Evolutionary conservation across 495 filamentous ascomycete genomes (phyloP), one percentile per base, ranked within the genome.

Genomic region (Trypethelium eluteriae): DNA sequence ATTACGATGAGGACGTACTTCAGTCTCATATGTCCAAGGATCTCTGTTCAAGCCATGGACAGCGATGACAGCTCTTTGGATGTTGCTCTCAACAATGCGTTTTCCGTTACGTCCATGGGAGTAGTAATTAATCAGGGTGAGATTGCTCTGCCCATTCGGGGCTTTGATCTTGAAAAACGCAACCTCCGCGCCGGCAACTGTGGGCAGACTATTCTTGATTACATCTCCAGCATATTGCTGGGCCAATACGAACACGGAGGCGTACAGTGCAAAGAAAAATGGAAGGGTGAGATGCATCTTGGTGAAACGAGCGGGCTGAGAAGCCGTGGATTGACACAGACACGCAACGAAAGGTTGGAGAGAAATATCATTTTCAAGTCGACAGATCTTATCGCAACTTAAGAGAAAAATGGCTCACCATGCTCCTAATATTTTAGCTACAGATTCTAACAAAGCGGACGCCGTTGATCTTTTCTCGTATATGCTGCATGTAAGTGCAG

Each of bases 71-170:
- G 67, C 69, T 11, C 67, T 49, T 62, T 69, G 47, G 34, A 69
- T 6, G 36, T 69, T 49, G 56, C 39, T 44, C 14, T 34, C 34
- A 12, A 64, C 64, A 36, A 68, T 38, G 34, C 69, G 67, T 49
- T 68, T 44, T 39, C 67, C 67, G 49, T 66, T 39, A 4, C 9
- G 9, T n/a, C 62, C 49, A 38, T 59, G 59, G 53, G 64, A 62
- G 62, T 47, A 47, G 63, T 70, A 69, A 65, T 70, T 70, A 66
- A 70, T 70, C 32, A 70, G 59, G 10, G 69, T 70, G 16, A 68
- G 63, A 53, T 70, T 68, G 63, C 63, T 68, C 46, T 59, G 50
- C 44, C 47, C 53, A 11, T 39, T 18, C 1, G 62, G 32, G 41
- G 65, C 67, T 2, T 50, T 34, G 53, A 68, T 65, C 25, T 61